These are phyloP conservation scores for Salix purpurea DNA, from an alignment of 345 rosid genomes.

Conservation along the genomic window DNA sequence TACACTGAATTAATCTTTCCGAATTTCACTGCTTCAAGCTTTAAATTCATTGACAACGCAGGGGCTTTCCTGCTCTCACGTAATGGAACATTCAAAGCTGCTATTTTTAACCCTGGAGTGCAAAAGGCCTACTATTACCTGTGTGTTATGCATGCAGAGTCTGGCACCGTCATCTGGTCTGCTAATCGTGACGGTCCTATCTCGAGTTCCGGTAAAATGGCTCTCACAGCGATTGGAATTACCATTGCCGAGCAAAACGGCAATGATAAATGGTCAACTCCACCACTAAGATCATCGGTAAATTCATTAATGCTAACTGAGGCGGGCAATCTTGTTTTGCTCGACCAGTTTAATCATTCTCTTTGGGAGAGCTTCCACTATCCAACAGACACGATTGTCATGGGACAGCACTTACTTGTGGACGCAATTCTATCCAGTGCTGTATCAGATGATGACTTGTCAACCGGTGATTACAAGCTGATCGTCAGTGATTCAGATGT, in stretches of 20 bases:
- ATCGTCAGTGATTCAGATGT: constrained; percentile 44
- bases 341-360: constrained; percentile 51
- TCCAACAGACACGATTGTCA: constrained; percentile 73
- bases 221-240: constrained; percentile 55
- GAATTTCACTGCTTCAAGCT: constrained; percentile 61
- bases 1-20: constrained; percentile 51
- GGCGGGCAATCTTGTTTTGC: constrained; percentile 67
- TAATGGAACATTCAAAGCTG: constrained; percentile 55
- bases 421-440: constrained; percentile 46
- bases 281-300: constrained; percentile 47
- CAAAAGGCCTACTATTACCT: constrained; percentile 51
- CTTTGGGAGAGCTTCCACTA: constrained; percentile 75
- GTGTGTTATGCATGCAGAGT: constrained; percentile 55
- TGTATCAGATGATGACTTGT: constrained; percentile 38
- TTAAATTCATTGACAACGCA: constrained; percentile 39
- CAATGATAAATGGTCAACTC: constrained; percentile 62
- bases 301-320: constrained; percentile 47
- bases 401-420: constrained; percentile 49
- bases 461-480: constrained; percentile 62
- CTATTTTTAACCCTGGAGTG: constrained; percentile 48
- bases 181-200: constrained; percentile 69
- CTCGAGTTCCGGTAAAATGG: constrained; percentile 55
- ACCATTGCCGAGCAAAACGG: constrained; percentile 43
- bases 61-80: constrained; percentile 66
- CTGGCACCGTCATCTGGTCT: constrained; percentile 69